These are phyloP conservation scores for Coemansia sp. DNA, from an alignment of 192 early-diverging fungal genomes.

Conservation along the genomic window DNA sequence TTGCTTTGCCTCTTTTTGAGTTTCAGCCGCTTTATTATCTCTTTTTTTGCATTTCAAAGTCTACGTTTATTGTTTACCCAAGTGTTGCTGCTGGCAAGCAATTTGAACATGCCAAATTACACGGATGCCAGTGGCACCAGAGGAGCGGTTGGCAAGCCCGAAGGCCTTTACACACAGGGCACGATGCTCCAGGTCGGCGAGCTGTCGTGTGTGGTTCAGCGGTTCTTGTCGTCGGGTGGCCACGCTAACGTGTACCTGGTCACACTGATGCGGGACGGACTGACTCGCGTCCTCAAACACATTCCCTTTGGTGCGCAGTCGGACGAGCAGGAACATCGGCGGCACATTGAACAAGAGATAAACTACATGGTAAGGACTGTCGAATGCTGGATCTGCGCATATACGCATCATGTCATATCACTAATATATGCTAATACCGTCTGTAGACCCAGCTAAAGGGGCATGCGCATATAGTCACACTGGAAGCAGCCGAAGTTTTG, in stretches of 20 bases:
- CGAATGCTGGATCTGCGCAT: not conserved
- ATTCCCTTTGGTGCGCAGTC: slow-evolving; percentile 56
- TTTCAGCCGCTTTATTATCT: not conserved
- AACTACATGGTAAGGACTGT: slow-evolving; percentile 60
- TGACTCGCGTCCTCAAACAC: slow-evolving; percentile 77
- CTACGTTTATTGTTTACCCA: not conserved
- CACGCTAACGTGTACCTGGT: slow-evolving; percentile 92
- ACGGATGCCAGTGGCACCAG: not conserved
- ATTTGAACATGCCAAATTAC: slow-evolving; percentile 4
- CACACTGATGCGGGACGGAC: slow-evolving; percentile 52
- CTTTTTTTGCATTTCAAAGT: not conserved
- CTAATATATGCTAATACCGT: not conserved
- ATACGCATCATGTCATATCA: not conserved
- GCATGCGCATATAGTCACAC: slow-evolving; percentile 81
- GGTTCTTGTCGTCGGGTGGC: slow-evolving; percentile 59
- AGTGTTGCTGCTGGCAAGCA: not conserved
- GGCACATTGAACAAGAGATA: slow-evolving; percentile 71
- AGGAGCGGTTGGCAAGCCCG: not conserved
- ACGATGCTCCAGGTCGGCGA: slow-evolving; percentile 42
- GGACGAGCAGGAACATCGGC: slow-evolving; percentile 65
- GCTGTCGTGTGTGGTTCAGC: slow-evolving; percentile 46
- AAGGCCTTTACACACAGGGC: slow-evolving; percentile 36
- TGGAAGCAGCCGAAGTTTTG: slow-evolving; percentile 68
- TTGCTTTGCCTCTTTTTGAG: not conserved
- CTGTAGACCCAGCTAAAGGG: slow-evolving; percentile 63